Evolutionary conservation across 2,329 filamentous ascomycete species (phyloP), one percentile per base, ranked within the genome.

Genomic region (Pleomassaria siparia): DNA sequence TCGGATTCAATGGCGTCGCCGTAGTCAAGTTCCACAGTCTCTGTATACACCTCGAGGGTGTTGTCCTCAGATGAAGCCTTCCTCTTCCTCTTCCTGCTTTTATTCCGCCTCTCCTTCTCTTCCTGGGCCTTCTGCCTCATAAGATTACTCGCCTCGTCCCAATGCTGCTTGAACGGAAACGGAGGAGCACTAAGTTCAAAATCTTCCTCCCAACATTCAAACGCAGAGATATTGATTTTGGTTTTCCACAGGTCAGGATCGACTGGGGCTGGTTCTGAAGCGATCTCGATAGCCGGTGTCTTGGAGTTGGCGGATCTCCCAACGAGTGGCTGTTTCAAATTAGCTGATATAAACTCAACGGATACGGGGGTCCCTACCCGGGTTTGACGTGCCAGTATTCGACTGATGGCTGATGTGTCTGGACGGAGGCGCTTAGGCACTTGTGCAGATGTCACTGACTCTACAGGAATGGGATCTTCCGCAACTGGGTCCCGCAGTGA

Each of bases 81-180:
- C 63, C 29, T 62, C 64, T 10, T 72, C 69, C 40, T 77, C 74
- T 51, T 78, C 72, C 47, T 76, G 75, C 43, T 74, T 66, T 22
- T 55, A 46, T 46, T 59, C 44, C 42, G 48, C 47, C 68, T 62
- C 33, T 73, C 63, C 32, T 74, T 69, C 47, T 74, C 67, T 44
- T 75, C 66, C 55, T 77, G 73, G 50, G 76, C 66, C 30, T 70
- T 72, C 57, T 80, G 80, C 50, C 78, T 76, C 75, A 77, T 60
- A 55, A 63, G 41, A 62, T 81, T 79, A 60, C 91, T 88, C 51
- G 90, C 86, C 3, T 82, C 80, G 69, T 95, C 89, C 92, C 91
- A 96, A 39, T 88, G 82, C 68, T 96, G 91, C 13, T 88, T 77
- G 67, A 96, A 96, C 0, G 91, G 91, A 62, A 95, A 96, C 0